Base-by-base conservation (phyloP, 345 rosid genomes). In the Abelmoschus esculentus region DNA sequence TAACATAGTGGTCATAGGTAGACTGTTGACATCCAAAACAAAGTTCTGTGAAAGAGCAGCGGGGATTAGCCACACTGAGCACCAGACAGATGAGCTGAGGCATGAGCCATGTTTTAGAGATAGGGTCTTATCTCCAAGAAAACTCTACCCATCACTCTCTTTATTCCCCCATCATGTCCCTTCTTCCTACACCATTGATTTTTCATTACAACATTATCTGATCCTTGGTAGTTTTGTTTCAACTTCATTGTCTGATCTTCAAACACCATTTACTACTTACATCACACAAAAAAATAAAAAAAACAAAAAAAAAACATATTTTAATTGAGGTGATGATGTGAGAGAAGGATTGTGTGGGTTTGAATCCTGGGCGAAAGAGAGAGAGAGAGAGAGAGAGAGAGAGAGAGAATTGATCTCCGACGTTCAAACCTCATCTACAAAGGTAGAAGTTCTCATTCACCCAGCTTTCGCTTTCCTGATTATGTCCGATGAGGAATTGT, bases 401-500 rank as follows among this genome's bases (percentile, higher is more conserved):
- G 73, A 14, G 66, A 38, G 57, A 66, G 44, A 70, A 28, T 57
- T 40, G 2, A 50, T 80, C 80, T 57, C 70, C 65, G 75, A 63
- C 83, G 72, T 74, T 63, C 77, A 76, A 81, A 63, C 84, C 87
- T 86, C 77, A 93, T 90, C 96, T 80, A 67, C 81, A 83, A 46
- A 40, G 31, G 66, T 17, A 77, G 82, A 80, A 85, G 86, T 73
- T 77, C 68, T 60, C 74, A 42, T 82, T 75, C 74, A 74, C 80
- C 76, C 22, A 79, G 80, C 88, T 79, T 73, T 93, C 95, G 81
- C 88, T 89, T 84, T 93, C 96, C 5, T 80, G 78, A 81, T 56
- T 56, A 11, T 22, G 28, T 80, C 86, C 42, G 2, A 22, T 46
- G 14, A 32, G 44, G 7, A 26, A 26, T 42, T 38, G 31, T 56